Conservation (phyloP, 345 rosid species). For the Theobroma cacao region DNA sequence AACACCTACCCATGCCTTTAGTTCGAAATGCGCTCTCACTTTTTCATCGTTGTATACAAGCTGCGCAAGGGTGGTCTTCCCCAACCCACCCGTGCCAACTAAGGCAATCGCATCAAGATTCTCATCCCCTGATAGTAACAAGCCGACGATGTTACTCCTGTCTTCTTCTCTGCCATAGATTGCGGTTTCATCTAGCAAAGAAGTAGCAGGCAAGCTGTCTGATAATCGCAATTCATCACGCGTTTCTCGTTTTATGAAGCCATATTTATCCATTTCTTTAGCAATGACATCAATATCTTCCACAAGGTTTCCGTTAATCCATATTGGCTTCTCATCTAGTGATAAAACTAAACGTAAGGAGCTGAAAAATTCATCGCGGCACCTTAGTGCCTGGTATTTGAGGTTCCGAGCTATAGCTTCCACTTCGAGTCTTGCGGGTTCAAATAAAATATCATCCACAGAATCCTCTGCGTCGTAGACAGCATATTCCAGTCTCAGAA, state of each 20-base stretch:
- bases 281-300: neutral
- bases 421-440: neutral
- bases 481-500: neutral
- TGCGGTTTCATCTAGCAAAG: neutral
- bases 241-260: neutral
- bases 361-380: no score
- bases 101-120: constrained; percentile 16
- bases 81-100: constrained; percentile 22
- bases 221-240: neutral
- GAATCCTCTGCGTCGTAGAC: constrained; percentile 25
- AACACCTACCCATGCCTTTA: neutral
- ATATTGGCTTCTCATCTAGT: neutral
- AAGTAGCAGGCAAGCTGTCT: neutral
- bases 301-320: neutral
- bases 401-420: neutral
- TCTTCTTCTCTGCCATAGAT: constrained; percentile 28
- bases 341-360: no score
- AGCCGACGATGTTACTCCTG: neutral
- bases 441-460: constrained; percentile 20
- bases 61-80: constrained; percentile 29
- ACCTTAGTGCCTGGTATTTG: no score
- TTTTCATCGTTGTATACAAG: neutral
- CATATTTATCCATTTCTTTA: no score
- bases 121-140: neutral
- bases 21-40: neutral